These are phyloP conservation scores for Arabidopsis suecica DNA, from an alignment of 345 rosid species.

Conservation along the genomic window DNA sequence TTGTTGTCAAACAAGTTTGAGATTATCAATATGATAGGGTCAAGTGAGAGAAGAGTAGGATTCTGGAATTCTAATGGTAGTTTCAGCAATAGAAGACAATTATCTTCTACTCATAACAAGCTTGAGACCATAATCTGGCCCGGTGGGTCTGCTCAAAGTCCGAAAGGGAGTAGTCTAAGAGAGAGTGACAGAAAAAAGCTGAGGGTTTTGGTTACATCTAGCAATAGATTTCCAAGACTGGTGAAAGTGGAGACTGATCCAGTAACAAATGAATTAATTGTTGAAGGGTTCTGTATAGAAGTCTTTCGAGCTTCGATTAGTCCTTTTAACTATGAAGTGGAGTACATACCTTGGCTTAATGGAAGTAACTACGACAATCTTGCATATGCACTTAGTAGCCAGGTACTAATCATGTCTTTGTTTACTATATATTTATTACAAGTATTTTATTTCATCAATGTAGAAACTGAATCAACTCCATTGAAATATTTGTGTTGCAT, in stretches of 20 bases:
- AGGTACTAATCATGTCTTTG: conserved; percentile 23
- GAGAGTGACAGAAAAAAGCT: conserved; percentile 23
- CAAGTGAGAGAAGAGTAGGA: conserved; percentile 45
- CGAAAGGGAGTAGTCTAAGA: conserved; percentile 12
- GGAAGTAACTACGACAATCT: conserved; percentile 38
- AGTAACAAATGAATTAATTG: not conserved
- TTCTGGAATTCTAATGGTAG: conserved; percentile 40
- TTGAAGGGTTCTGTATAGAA: conserved; percentile 36
- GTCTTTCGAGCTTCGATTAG: conserved; percentile 33
- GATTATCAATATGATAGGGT: conserved; percentile 47
- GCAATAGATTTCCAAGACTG: conserved; percentile 38
- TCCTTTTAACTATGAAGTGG: conserved; percentile 35
- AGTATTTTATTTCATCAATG: not conserved
- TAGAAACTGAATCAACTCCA: not conserved
- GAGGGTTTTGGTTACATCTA: conserved; percentile 49
- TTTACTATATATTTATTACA: not conserved
- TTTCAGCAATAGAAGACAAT: conserved; percentile 33
- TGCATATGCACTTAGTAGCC: conserved; percentile 21
- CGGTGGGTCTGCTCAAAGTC: conserved; percentile 41
- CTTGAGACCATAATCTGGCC: conserved; percentile 50
- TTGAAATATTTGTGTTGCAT: not conserved
- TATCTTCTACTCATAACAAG: conserved; percentile 25
- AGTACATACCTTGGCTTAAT: conserved; percentile 32
- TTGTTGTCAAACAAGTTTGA: conserved; percentile 40
- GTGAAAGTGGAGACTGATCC: conserved; percentile 27